Percentiles rank a stretch among this genome's conserved stretches.
Evolutionary conservation across 2,329 filamentous ascomycete species (phyloP).

Genomic region (Fusarium sp.): DNA sequence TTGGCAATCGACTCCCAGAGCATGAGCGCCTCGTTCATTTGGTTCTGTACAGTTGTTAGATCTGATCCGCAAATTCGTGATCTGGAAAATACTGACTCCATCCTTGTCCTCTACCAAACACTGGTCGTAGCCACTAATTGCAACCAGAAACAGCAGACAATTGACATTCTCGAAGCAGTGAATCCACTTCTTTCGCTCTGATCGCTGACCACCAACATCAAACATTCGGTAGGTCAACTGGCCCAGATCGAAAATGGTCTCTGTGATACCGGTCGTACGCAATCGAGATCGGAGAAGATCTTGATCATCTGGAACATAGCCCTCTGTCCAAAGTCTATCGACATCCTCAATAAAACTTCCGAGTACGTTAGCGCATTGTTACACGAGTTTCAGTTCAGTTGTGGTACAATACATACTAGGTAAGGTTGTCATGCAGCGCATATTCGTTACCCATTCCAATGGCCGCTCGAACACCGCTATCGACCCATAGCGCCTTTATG

Average conservation of each 20-base stretch:
- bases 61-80: not conserved
- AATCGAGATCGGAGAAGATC: constrained; percentile 91
- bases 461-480: constrained; percentile 85
- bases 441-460: constrained; percentile 96
- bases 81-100: constrained; percentile 72
- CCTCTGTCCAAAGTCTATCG: constrained; percentile 78
- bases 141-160: constrained; percentile 90
- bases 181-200: constrained; percentile 97
- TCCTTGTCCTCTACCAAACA: constrained; percentile 96
- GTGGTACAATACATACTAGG: constrained; percentile 74
- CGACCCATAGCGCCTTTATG: constrained; percentile 85
- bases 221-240: constrained; percentile 97
- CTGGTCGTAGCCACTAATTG: constrained; percentile 96
- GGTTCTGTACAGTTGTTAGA: constrained; percentile 68
- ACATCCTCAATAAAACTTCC: constrained; percentile 84
- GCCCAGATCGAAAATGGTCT: constrained; percentile 92
- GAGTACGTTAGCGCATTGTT: constrained; percentile 29
- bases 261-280: constrained; percentile 94
- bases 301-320: constrained; percentile 91
- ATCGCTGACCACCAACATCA: constrained; percentile 91
- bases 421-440: constrained; percentile 93
- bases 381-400: not conserved
- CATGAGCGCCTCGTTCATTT: constrained; percentile 92
- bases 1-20: constrained; percentile 88
- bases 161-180: constrained; percentile 96